Conservation (phyloP, 257 asterid species). For the Handroanthus guayacan region DNA sequence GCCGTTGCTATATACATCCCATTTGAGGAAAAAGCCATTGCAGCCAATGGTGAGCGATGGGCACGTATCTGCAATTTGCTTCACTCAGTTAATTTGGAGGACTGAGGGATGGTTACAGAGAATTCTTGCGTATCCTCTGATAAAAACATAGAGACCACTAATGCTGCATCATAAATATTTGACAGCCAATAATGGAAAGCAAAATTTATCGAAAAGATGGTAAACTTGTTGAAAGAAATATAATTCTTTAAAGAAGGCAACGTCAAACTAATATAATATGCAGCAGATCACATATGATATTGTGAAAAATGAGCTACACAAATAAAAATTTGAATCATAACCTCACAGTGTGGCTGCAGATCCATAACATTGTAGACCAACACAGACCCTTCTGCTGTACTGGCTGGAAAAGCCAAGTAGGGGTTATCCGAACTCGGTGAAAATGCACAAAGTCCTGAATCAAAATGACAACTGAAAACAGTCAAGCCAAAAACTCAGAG, state of each 20-base stretch:
- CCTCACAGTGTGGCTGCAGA: constrained; percentile 90
- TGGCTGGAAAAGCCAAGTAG: constrained; percentile 93
- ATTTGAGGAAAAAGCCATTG: constrained; percentile 81
- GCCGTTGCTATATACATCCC: constrained; percentile 90
- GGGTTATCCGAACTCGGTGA: constrained; percentile 73
- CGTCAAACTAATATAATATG: constrained; percentile 21
- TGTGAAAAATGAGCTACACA: constrained; percentile 13
- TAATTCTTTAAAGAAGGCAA: background rate
- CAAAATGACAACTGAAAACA: constrained; percentile 29
- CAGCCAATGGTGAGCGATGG: constrained; percentile 88
- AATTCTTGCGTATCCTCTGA: constrained; percentile 16
- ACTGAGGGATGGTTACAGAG: background rate
- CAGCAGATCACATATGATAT: constrained; percentile 16
- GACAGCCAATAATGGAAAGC: background rate
- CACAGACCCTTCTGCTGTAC: constrained; percentile 81
- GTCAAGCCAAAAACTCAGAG: constrained; percentile 23
- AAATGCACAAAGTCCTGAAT: constrained; percentile 91
- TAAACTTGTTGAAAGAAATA: background rate
- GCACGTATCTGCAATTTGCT: constrained; percentile 83
- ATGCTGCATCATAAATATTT: background rate
- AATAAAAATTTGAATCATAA: constrained; percentile 38
- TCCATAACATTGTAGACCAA: constrained; percentile 80
- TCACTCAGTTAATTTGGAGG: constrained; percentile 30
- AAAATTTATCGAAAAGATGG: background rate
- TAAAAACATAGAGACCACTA: background rate